Base-by-base conservation (phyloP, 1,284 basidiomycete genomes). In the Ustilago xerochloae region DNA sequence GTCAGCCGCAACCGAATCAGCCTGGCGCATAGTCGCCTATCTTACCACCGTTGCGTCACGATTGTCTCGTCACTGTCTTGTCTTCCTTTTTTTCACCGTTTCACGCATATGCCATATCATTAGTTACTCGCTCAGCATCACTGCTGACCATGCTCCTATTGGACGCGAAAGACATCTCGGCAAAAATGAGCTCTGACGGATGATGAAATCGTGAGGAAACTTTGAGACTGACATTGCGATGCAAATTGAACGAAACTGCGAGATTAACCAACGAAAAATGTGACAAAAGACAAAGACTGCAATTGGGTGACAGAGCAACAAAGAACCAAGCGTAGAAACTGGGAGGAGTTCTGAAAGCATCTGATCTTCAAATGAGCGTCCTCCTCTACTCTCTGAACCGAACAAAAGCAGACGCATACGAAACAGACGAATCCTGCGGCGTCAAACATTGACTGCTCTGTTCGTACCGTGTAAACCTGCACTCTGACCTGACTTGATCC, bases 381-480 rank as follows among this genome's bases (percentile, higher is more conserved):
- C n/a, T n/a, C n/a, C n/a, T n/a, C n/a, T n/a, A 57, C 15, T 60
- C 38, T 1, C 46, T n/a, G 29, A 74, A 63, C 6, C 64, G 57
- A 1, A 72, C 72, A 38, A 58, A 93, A 24, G 91, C 96, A 81
- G 93, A 94, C 3, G 94, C 95, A 84, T 99, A 99, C 84, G 93
- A 96, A 33, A 99, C 96, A 81, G 93, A 96, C 48, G 91, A 93
- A 84, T 95, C 93, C 39, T 87, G 86, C 46, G 91, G 83, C 6
- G 85, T 89, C 63, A 87, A 66, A 80, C 92, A 94, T 67, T 88
- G 86, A 80, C 90, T 92, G 82, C 94, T 97, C 86, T 98, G 96
- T 84, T 74, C 76, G 61, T 84, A 84, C 24, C 81, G 60, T 1
- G 76, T 80, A 33, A 84, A 84, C 2, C 75, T 57, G 30, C 70